Base-by-base conservation (phyloP, 1,284 basidiomycete genomes). In the Phylloporus gajari region DNA sequence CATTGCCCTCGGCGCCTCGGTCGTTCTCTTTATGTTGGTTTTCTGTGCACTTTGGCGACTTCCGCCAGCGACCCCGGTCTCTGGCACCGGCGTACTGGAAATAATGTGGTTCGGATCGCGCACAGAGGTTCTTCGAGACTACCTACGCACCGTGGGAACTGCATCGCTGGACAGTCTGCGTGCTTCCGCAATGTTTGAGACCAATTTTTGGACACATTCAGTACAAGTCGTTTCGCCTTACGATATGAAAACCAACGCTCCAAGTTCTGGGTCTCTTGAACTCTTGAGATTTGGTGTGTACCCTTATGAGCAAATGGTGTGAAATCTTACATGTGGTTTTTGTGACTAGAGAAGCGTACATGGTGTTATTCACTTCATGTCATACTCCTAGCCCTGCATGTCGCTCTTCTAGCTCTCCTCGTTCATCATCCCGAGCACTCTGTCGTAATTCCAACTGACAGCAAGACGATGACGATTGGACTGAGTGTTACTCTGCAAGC, bases 101-200 rank as follows among this genome's bases (percentile, higher is more conserved):
- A 46, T 64, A 44, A 64, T 64, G 62, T 64, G 62, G 62, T 48
- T 64, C 21, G 64, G 64, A 6, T 65, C 64, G 27, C 35, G 48
- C 64, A 53, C 64, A 5, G 32, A 11, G 25, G 35, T 25, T 0
- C 62, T 64, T 11, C 42, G 62, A 25, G 9, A 11, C 25, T 44
- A 32, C 30, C 11, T 64, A 9, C 7, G 44, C 9, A 21, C 15
- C 35, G 44, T 64, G 44, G 9, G 25, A 32, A 48, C 30, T 0
- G 30, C 62, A 7, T 32, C 44, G 1, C 27, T 64, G 12, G 62
- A 48, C 3, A 32, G 11, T 15, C 62, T 64, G 48, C 62, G 62
- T 11, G 42, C 62, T 32, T 64, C 62, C 3, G 46, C 62, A 23
- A 58, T 67, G 65, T 56, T 67, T 7, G 65, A 67, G 32, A 67